A percentile compares a stretch with the other conserved stretches of the same genome.
phyloP scores from a whole-genome alignment of 257 asterid species.

The Linaria vulgaris region DNA sequence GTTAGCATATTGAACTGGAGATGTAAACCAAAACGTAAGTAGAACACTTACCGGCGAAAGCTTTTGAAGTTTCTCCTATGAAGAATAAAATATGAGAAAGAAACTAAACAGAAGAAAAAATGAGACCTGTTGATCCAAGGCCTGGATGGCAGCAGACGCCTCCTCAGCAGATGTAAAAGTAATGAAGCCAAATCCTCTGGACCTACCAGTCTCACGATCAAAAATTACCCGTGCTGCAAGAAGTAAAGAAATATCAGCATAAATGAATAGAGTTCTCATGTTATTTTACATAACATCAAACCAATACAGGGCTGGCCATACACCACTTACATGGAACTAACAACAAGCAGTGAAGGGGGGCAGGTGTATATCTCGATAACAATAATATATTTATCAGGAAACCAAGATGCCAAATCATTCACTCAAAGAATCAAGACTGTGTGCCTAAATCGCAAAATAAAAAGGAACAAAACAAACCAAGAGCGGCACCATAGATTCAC shows the following conservation, averaged over 20 bases:
- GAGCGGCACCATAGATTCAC: too few relatives aligned
- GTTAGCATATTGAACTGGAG: conserved; percentile 6
- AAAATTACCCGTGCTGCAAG: conserved; percentile 63
- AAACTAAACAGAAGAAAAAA: neutral
- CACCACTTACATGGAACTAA: too few relatives aligned
- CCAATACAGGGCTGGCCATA: too few relatives aligned
- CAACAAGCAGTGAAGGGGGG: neutral
- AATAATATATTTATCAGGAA: neutral
- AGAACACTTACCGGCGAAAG: neutral
- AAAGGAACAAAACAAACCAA: too few relatives aligned
- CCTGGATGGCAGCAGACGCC: conserved; percentile 90
- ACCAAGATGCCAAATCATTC: neutral
- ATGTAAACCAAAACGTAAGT: conserved; percentile 22
- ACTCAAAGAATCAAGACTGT: too few relatives aligned
- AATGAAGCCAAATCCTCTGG: conserved; percentile 90
- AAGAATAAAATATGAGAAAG: neutral
- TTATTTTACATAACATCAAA: too few relatives aligned
- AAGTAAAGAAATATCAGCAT: neutral
- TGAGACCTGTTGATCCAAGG: conserved; percentile 75
- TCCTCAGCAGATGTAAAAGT: conserved; percentile 58
- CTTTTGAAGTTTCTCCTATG: neutral
- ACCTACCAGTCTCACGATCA: conserved; percentile 79
- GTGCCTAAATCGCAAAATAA: too few relatives aligned
- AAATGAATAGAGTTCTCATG: neutral
- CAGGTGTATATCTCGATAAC: too few relatives aligned